Conservation (phyloP, 768 basidiomycete genomes). For the Phylloporus rhodoxanthus region DNA sequence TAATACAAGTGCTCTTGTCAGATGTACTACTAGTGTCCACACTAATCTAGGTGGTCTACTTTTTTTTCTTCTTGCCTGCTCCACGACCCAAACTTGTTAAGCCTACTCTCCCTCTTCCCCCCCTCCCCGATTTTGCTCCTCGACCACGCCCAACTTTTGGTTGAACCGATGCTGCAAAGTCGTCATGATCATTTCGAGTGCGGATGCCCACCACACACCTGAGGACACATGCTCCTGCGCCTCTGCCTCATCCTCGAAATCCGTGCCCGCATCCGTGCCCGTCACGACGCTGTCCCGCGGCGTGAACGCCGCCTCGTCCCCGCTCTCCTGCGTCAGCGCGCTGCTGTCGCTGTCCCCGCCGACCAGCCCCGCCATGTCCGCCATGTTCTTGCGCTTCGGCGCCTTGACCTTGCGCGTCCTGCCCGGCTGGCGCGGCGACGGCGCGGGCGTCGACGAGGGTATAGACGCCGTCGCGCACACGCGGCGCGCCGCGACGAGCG, state of each 20-base stretch:
- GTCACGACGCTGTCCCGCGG: slow-evolving; percentile 64
- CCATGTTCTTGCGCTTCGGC: slow-evolving; percentile 42
- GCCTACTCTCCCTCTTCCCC: slow-evolving; percentile 25
- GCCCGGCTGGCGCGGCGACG: slow-evolving; percentile 40
- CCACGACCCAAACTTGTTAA: slow-evolving; percentile 22
- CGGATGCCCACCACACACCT: slow-evolving; percentile 36
- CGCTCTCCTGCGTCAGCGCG: slow-evolving; percentile 76
- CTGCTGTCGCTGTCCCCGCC: slow-evolving; percentile 83
- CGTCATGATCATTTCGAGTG: slow-evolving; percentile 11
- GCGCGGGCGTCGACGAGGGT: slow-evolving; percentile 50
- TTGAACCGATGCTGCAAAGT: slow-evolving; percentile 14
- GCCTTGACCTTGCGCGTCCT: slow-evolving; percentile 38
- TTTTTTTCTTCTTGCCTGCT: slow-evolving; percentile 29
- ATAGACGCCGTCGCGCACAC: slow-evolving; percentile 57
- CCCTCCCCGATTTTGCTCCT: slow-evolving; percentile 19
- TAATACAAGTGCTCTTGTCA: slow-evolving; percentile 6
- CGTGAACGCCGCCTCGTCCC: slow-evolving; percentile 60
- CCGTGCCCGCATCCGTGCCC: slow-evolving; percentile 65
- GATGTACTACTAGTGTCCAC: slow-evolving; percentile 7
- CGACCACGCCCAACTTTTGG: slow-evolving; percentile 23
- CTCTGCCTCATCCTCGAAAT: slow-evolving; percentile 69
- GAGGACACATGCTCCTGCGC: slow-evolving; percentile 50
- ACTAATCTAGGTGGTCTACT: slow-evolving; percentile 17
- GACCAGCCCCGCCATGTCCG: slow-evolving; percentile 66
- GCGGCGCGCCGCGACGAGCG: slow-evolving; percentile 56